These are phyloP conservation scores for Pichia sp. DNA, from an alignment of 1,139 yeast genomes.

Conservation along the genomic window DNA sequence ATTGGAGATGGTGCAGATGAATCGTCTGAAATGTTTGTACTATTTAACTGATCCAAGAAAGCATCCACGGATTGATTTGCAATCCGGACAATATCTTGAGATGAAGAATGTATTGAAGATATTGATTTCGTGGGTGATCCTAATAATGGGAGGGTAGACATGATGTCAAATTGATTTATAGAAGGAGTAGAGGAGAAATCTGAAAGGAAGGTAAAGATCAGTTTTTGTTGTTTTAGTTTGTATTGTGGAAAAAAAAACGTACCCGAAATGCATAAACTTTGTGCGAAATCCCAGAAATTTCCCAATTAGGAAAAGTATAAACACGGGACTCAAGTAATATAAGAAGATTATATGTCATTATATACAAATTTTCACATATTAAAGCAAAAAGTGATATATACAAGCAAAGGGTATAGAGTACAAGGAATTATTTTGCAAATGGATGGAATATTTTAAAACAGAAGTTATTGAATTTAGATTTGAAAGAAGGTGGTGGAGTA, in stretches of 20 bases:
- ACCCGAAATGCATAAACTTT: too few species aligned
- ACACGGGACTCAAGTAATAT: too few species aligned
- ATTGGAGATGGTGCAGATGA: slow-evolving; percentile 17
- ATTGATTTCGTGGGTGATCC: slow-evolving; percentile 2
- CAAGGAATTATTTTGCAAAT: background rate
- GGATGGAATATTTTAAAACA: background rate
- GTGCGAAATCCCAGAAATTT: background rate
- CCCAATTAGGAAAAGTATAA: background rate
- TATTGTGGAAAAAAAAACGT: background rate
- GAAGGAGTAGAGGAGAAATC: background rate
- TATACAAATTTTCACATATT: too few species aligned
- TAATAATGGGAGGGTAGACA: background rate
- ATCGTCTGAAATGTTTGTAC: slow-evolving; percentile 3
- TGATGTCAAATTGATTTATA: too few species aligned
- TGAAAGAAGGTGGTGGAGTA: background rate
- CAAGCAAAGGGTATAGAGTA: background rate
- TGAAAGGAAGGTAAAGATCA: background rate
- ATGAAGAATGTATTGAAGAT: slow-evolving; percentile 9
- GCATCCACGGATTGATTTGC: slow-evolving; percentile 30
- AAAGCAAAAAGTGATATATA: background rate
- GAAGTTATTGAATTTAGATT: background rate
- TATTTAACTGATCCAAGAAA: slow-evolving; percentile 21
- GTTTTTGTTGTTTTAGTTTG: too few species aligned
- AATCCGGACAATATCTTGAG: slow-evolving; percentile 20
- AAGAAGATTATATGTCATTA: too few species aligned